Evolutionary conservation across 352 stramenopile species (phyloP), one percentile per base, ranked within the genome.

Genomic region (Phytopythium oedochilum): DNA sequence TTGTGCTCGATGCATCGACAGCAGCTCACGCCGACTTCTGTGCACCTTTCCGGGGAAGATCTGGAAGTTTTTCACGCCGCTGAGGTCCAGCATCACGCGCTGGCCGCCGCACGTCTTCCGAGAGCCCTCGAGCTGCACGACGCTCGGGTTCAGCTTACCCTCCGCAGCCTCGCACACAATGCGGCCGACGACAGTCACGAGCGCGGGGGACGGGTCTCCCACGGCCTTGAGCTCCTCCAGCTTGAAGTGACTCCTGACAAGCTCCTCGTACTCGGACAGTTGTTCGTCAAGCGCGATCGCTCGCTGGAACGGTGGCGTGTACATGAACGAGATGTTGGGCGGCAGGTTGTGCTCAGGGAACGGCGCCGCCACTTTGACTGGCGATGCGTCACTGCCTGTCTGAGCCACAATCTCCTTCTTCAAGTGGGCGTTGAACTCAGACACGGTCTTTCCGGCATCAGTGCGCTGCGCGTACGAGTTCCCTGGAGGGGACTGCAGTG

Each of bases 81-180:
- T 89, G 40, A 94, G 57, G 54, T 93, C 83, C 2, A 94, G 64
- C 22, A 89, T 70, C 46, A 94, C 73, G 20, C 85, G 83, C 50
- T 93, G 85, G 0, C 85, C 83, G 49, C 85, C 85, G 57, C 85
- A 93, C 18, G 82, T 86, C 53, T 90, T 89, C 15, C 85, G 82
- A 8, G 83, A 83, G 25, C 85, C 85, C 73, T 94, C 85, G 11
- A 94, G 66, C 55, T 93, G 78, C 23, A 91, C 75, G 9, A 92
- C 80, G 42, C 80, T 94, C 32, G 77, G 64, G 54, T 94, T 94
- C 18, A 94, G 57, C 55, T 93, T 94, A 28, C 85, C 85, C 45
- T 94, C 85, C 9, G 78, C 75, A 4, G 83, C 85, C 55, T 94
- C 85, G 35, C 85, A 94, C 42, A 92, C 78, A 38, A 94, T 91